phyloP scores from a whole-genome alignment of 108 stramenopile genomes.

The Schizochytrium sp. region DNA sequence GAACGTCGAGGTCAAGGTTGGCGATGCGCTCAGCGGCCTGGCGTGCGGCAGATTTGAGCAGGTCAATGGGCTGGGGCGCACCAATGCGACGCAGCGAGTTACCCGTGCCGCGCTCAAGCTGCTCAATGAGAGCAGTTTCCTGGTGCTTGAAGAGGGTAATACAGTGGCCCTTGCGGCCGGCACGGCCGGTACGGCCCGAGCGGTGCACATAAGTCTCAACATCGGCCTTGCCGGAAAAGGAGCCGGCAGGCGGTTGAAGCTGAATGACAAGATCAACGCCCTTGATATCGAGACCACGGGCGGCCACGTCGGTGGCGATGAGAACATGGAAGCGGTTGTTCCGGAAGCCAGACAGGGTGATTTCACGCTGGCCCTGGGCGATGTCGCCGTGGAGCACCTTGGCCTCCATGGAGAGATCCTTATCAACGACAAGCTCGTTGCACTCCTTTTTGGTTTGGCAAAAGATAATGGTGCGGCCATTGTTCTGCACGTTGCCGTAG shows the following conservation, averaged over 20 bases:
- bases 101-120: slow-evolving; percentile 81
- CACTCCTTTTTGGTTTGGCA: slow-evolving; percentile 84
- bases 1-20: slow-evolving; percentile 31
- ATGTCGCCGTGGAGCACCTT: slow-evolving; percentile 98
- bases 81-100: slow-evolving; percentile 54
- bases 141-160: slow-evolving; percentile 72
- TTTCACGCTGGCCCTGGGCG: slow-evolving; percentile 92
- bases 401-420: slow-evolving; percentile 73
- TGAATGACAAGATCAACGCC: slow-evolving; percentile 93
- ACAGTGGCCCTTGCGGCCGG: slow-evolving; percentile 86
- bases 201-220: slow-evolving; percentile 83
- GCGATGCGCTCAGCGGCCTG: slow-evolving; percentile 32
- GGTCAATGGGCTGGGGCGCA: slow-evolving; percentile 40
- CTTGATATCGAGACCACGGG: slow-evolving; percentile 94
- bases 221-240: slow-evolving; percentile 72
- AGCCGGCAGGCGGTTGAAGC: slow-evolving; percentile 80
- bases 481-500: slow-evolving; percentile 70
- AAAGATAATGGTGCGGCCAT: slow-evolving; percentile 95
- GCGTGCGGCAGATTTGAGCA: slow-evolving; percentile 34
- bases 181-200: slow-evolving; percentile 94
- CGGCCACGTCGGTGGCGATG: slow-evolving; percentile 98
- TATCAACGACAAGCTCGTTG: slow-evolving; percentile 79
- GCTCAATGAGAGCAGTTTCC: slow-evolving; percentile 72
- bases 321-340: slow-evolving; percentile 85
- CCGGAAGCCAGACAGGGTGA: slow-evolving; percentile 85